Conservation (phyloP, 2,329 filamentous ascomycete genomes). For the Fusarium sp. region DNA sequence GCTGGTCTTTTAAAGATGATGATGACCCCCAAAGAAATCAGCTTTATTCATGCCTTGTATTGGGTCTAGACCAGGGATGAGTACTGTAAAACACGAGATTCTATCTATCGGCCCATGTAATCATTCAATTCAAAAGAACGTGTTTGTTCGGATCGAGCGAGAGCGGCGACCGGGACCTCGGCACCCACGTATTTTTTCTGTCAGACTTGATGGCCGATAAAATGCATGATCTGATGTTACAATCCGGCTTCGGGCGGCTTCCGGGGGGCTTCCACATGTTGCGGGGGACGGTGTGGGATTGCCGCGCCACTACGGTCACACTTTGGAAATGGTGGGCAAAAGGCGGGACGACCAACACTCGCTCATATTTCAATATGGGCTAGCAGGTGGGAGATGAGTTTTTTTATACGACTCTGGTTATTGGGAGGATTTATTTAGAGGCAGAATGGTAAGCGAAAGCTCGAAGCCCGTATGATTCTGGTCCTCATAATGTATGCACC, state of each 20-base stretch:
- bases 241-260: slow-evolving; percentile 36
- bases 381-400: neutral
- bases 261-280: slow-evolving; percentile 24
- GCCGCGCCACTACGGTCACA: neutral
- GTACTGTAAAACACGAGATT: slow-evolving; percentile 8
- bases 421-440: too few species aligned
- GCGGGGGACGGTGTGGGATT: slow-evolving; percentile 15
- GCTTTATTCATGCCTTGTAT: neutral
- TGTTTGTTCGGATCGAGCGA: slow-evolving; percentile 18
- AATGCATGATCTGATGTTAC: slow-evolving; percentile 37
- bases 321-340: neutral
- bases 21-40: slow-evolving; percentile 10
- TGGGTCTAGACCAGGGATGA: neutral
- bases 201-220: slow-evolving; percentile 9
- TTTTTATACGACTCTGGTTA: neutral
- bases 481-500: neutral
- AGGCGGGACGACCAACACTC: neutral
- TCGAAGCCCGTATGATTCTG: too few species aligned
- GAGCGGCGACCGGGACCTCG: slow-evolving; percentile 29
- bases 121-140: neutral
- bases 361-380: neutral
- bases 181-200: slow-evolving; percentile 7
- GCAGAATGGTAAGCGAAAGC: too few species aligned
- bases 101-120: neutral
- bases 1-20: slow-evolving; percentile 34